Evolutionary conservation across 257 asterid genomes (phyloP).

Genomic region (Solanum neorickii): DNA sequence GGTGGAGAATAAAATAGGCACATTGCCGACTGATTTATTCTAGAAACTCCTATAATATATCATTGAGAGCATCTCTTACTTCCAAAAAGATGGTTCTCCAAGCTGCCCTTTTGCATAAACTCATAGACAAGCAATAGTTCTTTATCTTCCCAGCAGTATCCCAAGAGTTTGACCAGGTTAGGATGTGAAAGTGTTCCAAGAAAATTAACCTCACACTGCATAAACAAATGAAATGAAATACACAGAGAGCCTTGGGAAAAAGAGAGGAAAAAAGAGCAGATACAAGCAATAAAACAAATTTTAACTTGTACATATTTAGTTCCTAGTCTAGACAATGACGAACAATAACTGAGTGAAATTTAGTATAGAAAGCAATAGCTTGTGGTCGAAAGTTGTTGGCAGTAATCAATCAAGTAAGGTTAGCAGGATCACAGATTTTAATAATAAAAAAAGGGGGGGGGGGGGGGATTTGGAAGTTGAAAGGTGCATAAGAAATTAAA

Average conservation of each 20-base stretch:
- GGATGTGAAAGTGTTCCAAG: constrained; percentile 82
- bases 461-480: neutral
- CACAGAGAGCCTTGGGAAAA: neutral
- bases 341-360: neutral
- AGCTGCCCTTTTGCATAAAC: constrained; percentile 92
- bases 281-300: neutral
- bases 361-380: neutral
- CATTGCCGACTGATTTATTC: neutral
- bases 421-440: neutral
- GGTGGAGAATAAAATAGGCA: neutral
- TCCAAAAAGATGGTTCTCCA: constrained; percentile 92
- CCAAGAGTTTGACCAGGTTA: constrained; percentile 69
- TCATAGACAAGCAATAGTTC: constrained; percentile 83
- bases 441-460: no score
- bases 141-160: constrained; percentile 70
- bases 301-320: neutral
- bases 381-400: neutral
- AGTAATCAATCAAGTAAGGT: neutral
- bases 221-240: neutral
- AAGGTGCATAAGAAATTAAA: no score
- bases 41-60: neutral
- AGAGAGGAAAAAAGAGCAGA: neutral
- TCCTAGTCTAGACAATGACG: neutral
- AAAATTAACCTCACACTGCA: constrained; percentile 76
- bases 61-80: constrained; percentile 29